Base-by-base conservation (phyloP, 1,284 basidiomycete genomes). In the Sporisorium iseilematis-ciliati region DNA sequence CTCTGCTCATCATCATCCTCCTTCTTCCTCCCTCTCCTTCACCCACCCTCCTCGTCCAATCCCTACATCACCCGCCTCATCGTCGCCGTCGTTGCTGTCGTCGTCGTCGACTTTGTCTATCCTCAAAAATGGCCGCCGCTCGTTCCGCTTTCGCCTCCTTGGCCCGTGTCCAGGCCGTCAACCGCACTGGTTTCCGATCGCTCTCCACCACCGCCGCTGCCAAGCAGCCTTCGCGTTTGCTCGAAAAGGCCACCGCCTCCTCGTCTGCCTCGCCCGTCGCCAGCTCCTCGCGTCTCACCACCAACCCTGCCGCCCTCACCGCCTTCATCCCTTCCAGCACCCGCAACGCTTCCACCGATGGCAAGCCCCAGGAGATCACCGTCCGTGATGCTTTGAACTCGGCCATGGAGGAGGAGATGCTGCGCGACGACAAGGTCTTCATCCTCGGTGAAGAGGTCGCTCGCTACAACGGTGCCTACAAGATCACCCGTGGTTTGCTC, bases 361-460 rank as follows among this genome's bases (percentile, higher is more conserved):
- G 54, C 56, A 72, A 77, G 65, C 72, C 79, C 7, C 76, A 79
- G 60, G 85, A 95, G 92, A 93, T 98, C 94, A 98, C 95, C 57
- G 96, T 98, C 71, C 93, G 97, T 85, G 97, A 99, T 67, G 97
- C 97, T 43, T 91, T 99, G 79, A 99, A 98, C 88, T 88, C 91
- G 68, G 97, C 97, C 40, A 96, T 99, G 93, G 97, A 99, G 88
- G 97, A 99, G 88, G 97, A 99, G 88, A 99, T 99, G 97, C 86
- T 92, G 82, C 91, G 94, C 55, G 97, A 99, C 87, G 92, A 96
- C 86, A 92, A 88, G 42, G 97, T 99, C 56, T 99, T 97, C 87
- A 88, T 99, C 85, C 88, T 99, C 82, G 97, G 97, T 78, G 97
- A 99, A 87, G 97, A 99, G 87, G 97, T 99, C 61, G 96, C 97